phyloP scores from a whole-genome alignment of 495 filamentous ascomycete genomes.

The Cenococcum geophilum region DNA sequence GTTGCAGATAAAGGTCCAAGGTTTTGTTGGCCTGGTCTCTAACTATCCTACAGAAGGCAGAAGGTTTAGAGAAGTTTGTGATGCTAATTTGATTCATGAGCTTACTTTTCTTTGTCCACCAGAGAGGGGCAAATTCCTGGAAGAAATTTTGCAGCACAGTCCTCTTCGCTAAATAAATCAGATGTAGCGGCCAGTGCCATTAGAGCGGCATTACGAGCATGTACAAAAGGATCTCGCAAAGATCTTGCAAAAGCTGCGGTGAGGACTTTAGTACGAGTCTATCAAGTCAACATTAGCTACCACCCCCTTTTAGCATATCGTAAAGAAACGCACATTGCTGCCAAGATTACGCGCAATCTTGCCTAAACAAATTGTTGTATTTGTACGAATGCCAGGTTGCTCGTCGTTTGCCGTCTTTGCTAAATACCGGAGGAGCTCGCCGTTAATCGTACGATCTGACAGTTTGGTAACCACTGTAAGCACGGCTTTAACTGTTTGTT shows the following conservation, averaged over 20 bases:
- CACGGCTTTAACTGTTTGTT: conserved; percentile 92
- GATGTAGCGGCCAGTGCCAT: conserved; percentile 77
- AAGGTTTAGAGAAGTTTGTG: neutral
- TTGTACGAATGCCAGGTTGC: conserved; percentile 93
- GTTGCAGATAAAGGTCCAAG: conserved; percentile 79
- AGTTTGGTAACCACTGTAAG: conserved; percentile 79
- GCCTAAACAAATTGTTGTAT: conserved; percentile 94
- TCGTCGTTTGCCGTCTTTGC: conserved; percentile 97
- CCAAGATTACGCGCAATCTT: conserved; percentile 90
- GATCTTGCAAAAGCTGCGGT: conserved; percentile 85
- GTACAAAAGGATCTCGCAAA: conserved; percentile 86
- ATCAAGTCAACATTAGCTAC: conserved; percentile 3
- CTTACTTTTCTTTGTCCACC: conserved; percentile 81
- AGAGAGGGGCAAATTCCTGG: conserved; percentile 75
- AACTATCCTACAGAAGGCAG: conserved; percentile 49
- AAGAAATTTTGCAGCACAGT: conserved; percentile 76
- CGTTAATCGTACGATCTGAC: conserved; percentile 86
- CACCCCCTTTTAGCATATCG: too few relatives aligned
- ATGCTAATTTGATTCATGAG: neutral
- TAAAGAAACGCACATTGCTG: conserved; percentile 46
- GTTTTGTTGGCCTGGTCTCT: conserved; percentile 89
- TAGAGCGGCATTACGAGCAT: conserved; percentile 82
- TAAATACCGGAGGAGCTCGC: conserved; percentile 81
- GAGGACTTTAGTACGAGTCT: conserved; percentile 80
- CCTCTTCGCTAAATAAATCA: conserved; percentile 83